phyloP scores from a whole-genome alignment of 768 basidiomycete genomes.

The Leccinum olivaceopallidum region DNA sequence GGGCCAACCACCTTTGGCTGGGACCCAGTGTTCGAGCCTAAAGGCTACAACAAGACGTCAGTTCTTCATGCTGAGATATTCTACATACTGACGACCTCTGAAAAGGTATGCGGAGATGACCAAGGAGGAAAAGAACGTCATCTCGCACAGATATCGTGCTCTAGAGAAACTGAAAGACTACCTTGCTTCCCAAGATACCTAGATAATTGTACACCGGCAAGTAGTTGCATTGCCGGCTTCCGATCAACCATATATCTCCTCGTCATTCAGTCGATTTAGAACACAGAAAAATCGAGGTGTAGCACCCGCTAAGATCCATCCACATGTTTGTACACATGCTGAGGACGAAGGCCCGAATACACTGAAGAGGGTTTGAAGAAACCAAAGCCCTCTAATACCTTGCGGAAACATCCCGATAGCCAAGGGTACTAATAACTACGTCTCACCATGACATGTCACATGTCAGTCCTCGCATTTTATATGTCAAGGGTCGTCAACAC shows the following conservation, averaged over 20 bases:
- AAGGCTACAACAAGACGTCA: constrained; percentile 76
- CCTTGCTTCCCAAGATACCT: constrained; percentile 25
- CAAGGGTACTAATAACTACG: constrained; percentile 46
- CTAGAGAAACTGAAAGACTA: constrained; percentile 54
- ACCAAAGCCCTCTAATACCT: constrained; percentile 13
- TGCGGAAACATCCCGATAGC: constrained; percentile 84
- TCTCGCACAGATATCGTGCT: constrained; percentile 68
- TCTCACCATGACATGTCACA: constrained; percentile 29
- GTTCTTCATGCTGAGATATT: constrained; percentile 19
- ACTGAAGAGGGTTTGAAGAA: constrained; percentile 21
- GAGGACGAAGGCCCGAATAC: constrained; percentile 27
- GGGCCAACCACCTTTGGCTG: constrained; percentile 85
- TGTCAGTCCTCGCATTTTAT: constrained; percentile 79
- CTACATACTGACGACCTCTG: not conserved
- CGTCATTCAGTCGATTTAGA: too few relatives aligned
- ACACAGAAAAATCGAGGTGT: not conserved
- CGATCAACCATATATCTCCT: constrained; percentile 7
- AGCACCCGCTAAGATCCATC: not conserved
- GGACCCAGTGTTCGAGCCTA: constrained; percentile 85
- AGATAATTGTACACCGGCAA: constrained; percentile 3
- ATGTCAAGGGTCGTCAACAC: constrained; percentile 92
- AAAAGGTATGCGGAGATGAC: constrained; percentile 69
- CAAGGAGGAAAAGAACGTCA: constrained; percentile 57
- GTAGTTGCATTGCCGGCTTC: constrained; percentile 16
- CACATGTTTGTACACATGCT: constrained; percentile 24